These are phyloP conservation scores for Phytophthora multivora DNA, from an alignment of 352 stramenopile genomes.

Conservation along the genomic window DNA sequence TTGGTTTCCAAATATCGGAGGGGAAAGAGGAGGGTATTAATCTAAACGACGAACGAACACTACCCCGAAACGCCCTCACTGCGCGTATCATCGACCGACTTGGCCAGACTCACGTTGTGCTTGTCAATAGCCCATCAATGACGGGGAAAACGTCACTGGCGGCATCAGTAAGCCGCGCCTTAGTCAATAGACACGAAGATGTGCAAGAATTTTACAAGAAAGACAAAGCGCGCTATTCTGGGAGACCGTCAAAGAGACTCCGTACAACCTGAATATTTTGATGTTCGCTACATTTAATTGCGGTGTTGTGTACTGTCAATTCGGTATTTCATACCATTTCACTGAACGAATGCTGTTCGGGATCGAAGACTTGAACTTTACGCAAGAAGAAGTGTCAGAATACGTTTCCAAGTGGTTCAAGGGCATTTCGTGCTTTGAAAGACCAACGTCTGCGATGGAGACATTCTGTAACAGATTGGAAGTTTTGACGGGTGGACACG, in stretches of 20 bases:
- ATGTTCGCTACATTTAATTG: constrained; percentile 8
- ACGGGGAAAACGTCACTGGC: constrained; percentile 16
- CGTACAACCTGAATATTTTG: constrained; percentile 5
- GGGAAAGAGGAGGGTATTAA: not conserved
- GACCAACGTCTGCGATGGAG: constrained; percentile 5
- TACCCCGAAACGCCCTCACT: not conserved
- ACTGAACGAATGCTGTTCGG: constrained; percentile 3
- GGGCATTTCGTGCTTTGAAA: constrained; percentile 9
- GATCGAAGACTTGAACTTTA: constrained; percentile 14
- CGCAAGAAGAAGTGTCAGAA: constrained; percentile 4
- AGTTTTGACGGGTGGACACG: too few species aligned
- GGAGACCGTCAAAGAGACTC: constrained; percentile 5
- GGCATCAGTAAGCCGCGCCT: not conserved
- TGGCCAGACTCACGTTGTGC: constrained; percentile 7
- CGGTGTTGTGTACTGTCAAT: not conserved
- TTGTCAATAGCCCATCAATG: constrained; percentile 7
- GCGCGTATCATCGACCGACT: constrained; percentile 7
- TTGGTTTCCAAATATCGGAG: not conserved
- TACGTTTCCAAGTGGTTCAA: constrained; percentile 14
- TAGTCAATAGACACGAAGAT: not conserved
- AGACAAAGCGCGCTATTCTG: constrained; percentile 3
- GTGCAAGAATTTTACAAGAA: too few species aligned
- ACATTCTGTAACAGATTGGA: not conserved
- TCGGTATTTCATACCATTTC: constrained; percentile 8
- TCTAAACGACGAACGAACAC: constrained; percentile 9